phyloP scores from a whole-genome alignment of 768 basidiomycete genomes.

The Suillus ampliporus region DNA sequence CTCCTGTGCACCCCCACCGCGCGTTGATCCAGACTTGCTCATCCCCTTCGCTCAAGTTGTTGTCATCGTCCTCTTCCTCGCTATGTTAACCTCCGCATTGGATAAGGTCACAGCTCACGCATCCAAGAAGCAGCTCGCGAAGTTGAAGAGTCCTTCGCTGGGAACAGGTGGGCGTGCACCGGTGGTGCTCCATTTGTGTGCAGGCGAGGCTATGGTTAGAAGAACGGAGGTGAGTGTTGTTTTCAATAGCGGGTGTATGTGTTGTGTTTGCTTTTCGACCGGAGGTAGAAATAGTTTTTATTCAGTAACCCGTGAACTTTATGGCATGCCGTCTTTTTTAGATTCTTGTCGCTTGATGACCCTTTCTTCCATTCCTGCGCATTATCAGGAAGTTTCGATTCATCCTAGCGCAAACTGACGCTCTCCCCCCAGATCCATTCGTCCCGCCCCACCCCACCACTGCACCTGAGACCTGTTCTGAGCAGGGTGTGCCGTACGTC shows the following conservation, averaged over 20 bases:
- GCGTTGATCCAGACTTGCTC: neutral
- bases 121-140: neutral
- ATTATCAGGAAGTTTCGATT: too few species aligned
- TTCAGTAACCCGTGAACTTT: too few species aligned
- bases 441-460: conserved; percentile 11
- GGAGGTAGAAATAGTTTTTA: too few species aligned
- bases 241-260: too few species aligned
- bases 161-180: neutral
- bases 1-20: neutral
- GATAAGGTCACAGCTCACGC: neutral
- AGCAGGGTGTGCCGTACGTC: conserved; percentile 17
- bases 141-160: neutral
- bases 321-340: too few species aligned
- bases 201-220: neutral
- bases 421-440: conserved; percentile 10
- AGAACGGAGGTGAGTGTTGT: neutral
- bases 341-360: too few species aligned
- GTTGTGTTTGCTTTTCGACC: too few species aligned
- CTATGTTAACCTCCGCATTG: neutral
- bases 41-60: neutral
- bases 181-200: neutral
- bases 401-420: neutral
- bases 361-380: too few species aligned
- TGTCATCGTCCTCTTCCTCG: neutral
- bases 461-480: conserved; percentile 21